phyloP scores from a whole-genome alignment of 352 stramenopile species.

The Phytophthora boehmeriae region DNA sequence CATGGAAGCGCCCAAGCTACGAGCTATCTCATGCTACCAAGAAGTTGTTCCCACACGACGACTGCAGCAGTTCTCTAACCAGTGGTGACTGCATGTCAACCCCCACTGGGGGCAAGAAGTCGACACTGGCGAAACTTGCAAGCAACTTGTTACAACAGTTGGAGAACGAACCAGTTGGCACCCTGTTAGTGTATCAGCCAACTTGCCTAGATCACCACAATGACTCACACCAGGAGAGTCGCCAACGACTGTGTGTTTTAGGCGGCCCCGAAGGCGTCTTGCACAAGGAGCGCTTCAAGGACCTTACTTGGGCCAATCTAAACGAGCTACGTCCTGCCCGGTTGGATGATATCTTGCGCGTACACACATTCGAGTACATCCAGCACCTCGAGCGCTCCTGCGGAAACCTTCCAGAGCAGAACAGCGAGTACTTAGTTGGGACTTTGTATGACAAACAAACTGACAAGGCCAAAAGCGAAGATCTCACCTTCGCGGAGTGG shows the following conservation, averaged over 20 bases:
- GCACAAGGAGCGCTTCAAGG: conserved; percentile 61
- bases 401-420: conserved; percentile 48
- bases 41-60: conserved; percentile 11
- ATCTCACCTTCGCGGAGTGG: conserved; percentile 52
- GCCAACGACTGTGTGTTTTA: conserved; percentile 55
- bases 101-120: conserved; percentile 24
- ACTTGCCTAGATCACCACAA: conserved; percentile 80
- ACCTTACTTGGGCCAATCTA: conserved; percentile 67
- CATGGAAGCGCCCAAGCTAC: conserved; percentile 42
- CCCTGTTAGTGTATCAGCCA: conserved; percentile 69
- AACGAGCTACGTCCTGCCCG: conserved; percentile 54
- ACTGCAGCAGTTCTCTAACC: neutral
- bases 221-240: conserved; percentile 75
- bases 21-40: conserved; percentile 14
- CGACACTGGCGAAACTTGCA: conserved; percentile 29
- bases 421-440: conserved; percentile 49
- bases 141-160: conserved; percentile 33
- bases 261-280: conserved; percentile 70
- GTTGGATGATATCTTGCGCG: conserved; percentile 62
- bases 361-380: conserved; percentile 72
- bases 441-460: conserved; percentile 36
- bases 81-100: conserved; percentile 15
- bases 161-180: conserved; percentile 37
- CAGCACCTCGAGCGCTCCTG: conserved; percentile 58
- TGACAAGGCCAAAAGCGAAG: conserved; percentile 16